These are phyloP conservation scores for Xylaria digitata DNA, from an alignment of 2,329 filamentous ascomycete genomes.

Conservation along the genomic window DNA sequence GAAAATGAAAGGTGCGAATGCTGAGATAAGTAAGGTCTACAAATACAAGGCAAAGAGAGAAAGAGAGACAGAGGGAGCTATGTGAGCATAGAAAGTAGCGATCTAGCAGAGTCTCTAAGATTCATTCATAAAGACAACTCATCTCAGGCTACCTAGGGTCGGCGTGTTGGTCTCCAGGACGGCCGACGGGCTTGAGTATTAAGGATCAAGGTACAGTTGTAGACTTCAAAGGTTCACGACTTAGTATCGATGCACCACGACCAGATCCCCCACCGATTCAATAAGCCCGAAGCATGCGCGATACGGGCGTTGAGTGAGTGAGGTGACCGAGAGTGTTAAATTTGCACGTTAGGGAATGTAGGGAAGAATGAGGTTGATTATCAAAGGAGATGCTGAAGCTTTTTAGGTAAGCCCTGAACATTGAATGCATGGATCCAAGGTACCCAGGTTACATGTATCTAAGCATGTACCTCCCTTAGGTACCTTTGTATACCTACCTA, in stretches of 20 bases:
- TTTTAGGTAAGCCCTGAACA: no score
- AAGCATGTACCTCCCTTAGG: no score
- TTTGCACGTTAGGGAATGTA: slow-evolving; percentile 6
- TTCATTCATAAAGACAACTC: slow-evolving; percentile 8
- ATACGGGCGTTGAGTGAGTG: not conserved
- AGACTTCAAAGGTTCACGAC: not conserved
- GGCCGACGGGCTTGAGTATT: slow-evolving; percentile 9
- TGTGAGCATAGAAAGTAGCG: not conserved
- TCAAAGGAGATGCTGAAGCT: slow-evolving; percentile 16
- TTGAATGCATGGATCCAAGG: no score
- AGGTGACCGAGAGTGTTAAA: not conserved
- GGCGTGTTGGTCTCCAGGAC: slow-evolving; percentile 17
- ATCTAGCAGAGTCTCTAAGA: not conserved
- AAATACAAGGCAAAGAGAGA: slow-evolving; percentile 9
- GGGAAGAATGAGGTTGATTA: not conserved
- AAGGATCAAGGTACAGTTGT: not conserved
- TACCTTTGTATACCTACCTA: no score
- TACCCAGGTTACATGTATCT: no score
- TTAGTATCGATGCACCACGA: not conserved
- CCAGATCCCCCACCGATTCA: slow-evolving; percentile 1
- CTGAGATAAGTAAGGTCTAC: slow-evolving; percentile 2
- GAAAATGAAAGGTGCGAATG: not conserved
- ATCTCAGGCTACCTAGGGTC: slow-evolving; percentile 10
- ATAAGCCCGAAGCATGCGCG: not conserved
- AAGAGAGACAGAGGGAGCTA: not conserved